Evolutionary conservation across 2,329 filamentous ascomycete genomes (phyloP).

Genomic region (Nemania serpens): DNA sequence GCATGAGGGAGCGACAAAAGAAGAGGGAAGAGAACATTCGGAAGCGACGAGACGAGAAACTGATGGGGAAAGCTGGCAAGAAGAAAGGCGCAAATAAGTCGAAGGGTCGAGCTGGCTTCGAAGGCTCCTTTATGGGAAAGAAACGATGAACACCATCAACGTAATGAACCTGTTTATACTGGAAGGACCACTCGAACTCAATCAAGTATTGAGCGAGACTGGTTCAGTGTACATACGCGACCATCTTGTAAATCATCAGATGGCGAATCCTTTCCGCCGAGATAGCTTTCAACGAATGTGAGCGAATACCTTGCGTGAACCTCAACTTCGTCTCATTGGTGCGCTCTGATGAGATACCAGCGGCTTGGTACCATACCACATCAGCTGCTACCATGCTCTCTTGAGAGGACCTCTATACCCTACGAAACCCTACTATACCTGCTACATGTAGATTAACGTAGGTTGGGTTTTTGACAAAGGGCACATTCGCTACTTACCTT

Average conservation of each 20-base stretch:
- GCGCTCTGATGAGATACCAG: background rate
- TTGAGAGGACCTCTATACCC: background rate
- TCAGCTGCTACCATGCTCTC: background rate
- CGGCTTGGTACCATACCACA: background rate
- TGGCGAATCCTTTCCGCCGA: background rate
- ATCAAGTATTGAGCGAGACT: background rate
- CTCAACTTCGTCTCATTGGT: background rate
- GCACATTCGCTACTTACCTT: too few relatives aligned
- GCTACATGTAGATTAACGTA: too few relatives aligned
- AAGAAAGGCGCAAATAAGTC: constrained; percentile 52
- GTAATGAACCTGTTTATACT: constrained; percentile 12
- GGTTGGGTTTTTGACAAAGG: too few relatives aligned
- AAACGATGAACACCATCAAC: constrained; percentile 35
- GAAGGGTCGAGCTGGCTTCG: constrained; percentile 65
- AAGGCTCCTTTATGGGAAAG: constrained; percentile 67
- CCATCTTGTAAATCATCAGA: background rate
- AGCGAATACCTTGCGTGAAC: background rate
- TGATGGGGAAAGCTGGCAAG: constrained; percentile 61
- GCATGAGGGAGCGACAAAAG: constrained; percentile 77
- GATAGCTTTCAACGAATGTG: background rate
- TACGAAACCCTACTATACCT: too few relatives aligned
- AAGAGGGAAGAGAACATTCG: constrained; percentile 81
- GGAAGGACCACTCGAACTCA: background rate
- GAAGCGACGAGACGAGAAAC: constrained; percentile 75
- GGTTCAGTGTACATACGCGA: constrained; percentile 20